Base-by-base conservation (phyloP, 257 asterid genomes). In the Anisodus acutangulus region DNA sequence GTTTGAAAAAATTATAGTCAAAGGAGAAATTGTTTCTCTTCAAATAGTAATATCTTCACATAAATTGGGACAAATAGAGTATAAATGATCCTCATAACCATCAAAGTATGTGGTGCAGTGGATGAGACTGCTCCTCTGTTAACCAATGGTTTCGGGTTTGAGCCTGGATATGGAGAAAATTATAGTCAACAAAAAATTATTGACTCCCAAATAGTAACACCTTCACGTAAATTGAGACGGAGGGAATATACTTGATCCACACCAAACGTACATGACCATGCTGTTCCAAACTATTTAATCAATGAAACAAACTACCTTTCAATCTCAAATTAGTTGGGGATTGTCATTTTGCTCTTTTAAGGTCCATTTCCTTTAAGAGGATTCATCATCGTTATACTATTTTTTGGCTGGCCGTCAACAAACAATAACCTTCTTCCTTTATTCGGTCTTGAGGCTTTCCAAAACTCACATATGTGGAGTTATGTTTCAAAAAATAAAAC, bases 251-350 rank as follows among this genome's bases (percentile, higher is more conserved):
- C 13, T 37, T 68, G 15, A 39, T 69, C 26, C 78, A 15, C 51
- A 7, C 13, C 19, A 47, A 71, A 19, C 47, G 60, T 51, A 47
- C 43, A 68, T 72, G 59, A 47, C 41, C 41, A 9, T 47, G 80
- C 6, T 19, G 41, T 47, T 47, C 41, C 39, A 22, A 49, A 72
- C 19, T 59, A 10, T n/a, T 19, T 59, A 72, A 47, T 72, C 12
- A 47, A 19, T 72, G 59, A 76, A 76, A 4, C 43, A 17, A 43
- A 71, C 79, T 9, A 5, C 3, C 45, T 6, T 55, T 53, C 60
- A 76, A 13, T 76, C 43, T 51, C 63, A 12, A 64, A 76, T 76
- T 49, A 76, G 63, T 8, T 76, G 47, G 45, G 62, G 60, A 26
- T 51, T 49, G 41, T 12, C 62, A 76, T 76, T 74, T 74, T 6